Conservation (phyloP, 495 filamentous ascomycete species). For the Neurospora sp. region DNA sequence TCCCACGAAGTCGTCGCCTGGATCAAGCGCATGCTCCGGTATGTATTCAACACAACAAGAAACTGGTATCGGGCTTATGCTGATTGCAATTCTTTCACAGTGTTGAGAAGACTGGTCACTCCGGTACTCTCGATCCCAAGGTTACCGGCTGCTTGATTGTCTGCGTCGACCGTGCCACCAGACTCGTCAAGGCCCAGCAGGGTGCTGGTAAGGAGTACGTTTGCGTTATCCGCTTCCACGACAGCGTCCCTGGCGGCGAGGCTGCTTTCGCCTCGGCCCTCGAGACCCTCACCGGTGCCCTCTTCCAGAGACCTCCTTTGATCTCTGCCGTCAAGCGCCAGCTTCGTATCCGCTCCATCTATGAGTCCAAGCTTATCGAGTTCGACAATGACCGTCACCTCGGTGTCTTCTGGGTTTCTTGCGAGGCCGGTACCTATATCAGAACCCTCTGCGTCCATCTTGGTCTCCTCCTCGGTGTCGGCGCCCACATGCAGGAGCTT, state of each 20-base stretch:
- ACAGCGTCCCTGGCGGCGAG: constrained; percentile 83
- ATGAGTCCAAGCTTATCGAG: constrained; percentile 89
- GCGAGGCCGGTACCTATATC: constrained; percentile 97
- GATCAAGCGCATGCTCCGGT: constrained; percentile 95
- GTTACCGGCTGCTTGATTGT: constrained; percentile 84
- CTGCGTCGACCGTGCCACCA: constrained; percentile 89
- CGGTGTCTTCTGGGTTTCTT: constrained; percentile 99
- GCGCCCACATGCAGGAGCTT: constrained; percentile 98
- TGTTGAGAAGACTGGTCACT: constrained; percentile 95
- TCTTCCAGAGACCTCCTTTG: constrained; percentile 93
- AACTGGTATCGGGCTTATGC: constrained; percentile 2
- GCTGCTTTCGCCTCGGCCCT: constrained; percentile 81
- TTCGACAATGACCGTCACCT: constrained; percentile 96
- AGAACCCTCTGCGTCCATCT: constrained; percentile 95
- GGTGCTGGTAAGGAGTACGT: constrained; percentile 83
- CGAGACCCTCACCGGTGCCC: constrained; percentile 87
- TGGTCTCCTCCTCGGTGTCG: constrained; percentile 83
- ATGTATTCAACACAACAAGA: constrained; percentile 10
- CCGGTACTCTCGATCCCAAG: constrained; percentile 85
- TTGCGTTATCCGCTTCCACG: constrained; percentile 82
- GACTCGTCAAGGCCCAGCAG: constrained; percentile 96
- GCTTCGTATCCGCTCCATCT: constrained; percentile 90
- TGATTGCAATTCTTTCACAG: constrained; percentile 32
- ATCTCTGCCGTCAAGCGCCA: constrained; percentile 98
- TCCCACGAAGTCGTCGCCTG: constrained; percentile 98